Percentiles rank a stretch among this genome's conserved stretches.
phyloP scores from a whole-genome alignment of 2,329 filamentous ascomycete species.

The Cladophialophora immunda region DNA sequence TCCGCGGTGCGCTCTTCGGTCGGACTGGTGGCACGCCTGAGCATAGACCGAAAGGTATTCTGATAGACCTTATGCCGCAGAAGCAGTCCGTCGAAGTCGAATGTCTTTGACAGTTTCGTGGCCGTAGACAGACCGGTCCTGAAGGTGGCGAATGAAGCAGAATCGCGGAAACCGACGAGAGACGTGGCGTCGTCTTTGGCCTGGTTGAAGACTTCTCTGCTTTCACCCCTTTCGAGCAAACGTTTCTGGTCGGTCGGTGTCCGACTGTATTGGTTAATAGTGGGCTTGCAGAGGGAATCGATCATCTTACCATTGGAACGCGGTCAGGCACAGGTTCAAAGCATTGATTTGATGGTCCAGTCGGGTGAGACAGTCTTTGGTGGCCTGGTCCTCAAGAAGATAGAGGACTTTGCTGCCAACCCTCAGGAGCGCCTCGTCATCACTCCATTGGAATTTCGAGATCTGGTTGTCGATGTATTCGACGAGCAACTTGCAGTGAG shows the following conservation, averaged over 20 bases:
- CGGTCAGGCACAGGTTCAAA: constrained; percentile 39
- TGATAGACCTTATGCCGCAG: constrained; percentile 36
- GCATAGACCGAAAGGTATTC: constrained; percentile 34
- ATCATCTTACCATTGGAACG: constrained; percentile 36
- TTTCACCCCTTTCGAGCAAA: constrained; percentile 32
- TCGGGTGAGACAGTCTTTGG: constrained; percentile 30
- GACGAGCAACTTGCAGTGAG: constrained; percentile 36
- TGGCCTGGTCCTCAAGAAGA: constrained; percentile 33
- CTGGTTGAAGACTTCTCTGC: constrained; percentile 33
- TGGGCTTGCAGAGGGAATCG: background rate
- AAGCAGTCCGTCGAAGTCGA: constrained; percentile 38
- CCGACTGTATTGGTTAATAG: constrained; percentile 25
- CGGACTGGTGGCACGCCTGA: constrained; percentile 30
- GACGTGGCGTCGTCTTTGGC: constrained; percentile 39
- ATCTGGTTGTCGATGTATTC: constrained; percentile 37
- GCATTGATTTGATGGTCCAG: constrained; percentile 37
- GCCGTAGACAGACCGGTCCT: constrained; percentile 17
- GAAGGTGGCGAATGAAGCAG: constrained; percentile 30
- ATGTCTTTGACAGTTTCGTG: constrained; percentile 32
- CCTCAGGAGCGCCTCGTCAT: constrained; percentile 24
- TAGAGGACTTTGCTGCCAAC: constrained; percentile 33
- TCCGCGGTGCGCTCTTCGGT: constrained; percentile 14
- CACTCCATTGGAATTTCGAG: constrained; percentile 29
- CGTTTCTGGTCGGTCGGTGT: constrained; percentile 33
- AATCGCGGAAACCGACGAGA: constrained; percentile 35